Conservation (phyloP, 2,329 filamentous ascomycete genomes). For the Nigrospora sphaerica region DNA sequence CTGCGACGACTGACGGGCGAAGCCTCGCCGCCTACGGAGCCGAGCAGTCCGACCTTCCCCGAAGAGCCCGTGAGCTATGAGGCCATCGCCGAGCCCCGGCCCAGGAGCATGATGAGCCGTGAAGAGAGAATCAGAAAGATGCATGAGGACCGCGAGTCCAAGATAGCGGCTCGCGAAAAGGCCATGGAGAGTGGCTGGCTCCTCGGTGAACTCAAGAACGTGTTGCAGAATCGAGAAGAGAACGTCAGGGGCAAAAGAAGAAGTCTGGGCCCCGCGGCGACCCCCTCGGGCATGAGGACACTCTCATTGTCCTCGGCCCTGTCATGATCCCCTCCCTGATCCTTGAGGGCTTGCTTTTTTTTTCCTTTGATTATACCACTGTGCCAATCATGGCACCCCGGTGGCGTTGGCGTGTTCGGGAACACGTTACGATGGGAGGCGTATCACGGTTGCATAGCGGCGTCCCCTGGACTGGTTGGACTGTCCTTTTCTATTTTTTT, state of each 20-base stretch:
- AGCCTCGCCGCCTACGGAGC: slow-evolving; percentile 36
- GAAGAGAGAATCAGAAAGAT: slow-evolving; percentile 86
- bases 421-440: too few species aligned
- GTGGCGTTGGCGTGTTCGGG: too few species aligned
- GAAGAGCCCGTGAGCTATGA: slow-evolving; percentile 96
- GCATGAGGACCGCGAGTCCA: slow-evolving; percentile 75
- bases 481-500: not conserved
- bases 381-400: not conserved
- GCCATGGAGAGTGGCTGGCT: slow-evolving; percentile 80
- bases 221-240: slow-evolving; percentile 50
- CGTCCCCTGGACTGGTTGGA: not conserved
- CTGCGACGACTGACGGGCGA: slow-evolving; percentile 75
- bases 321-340: not conserved
- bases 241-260: not conserved
- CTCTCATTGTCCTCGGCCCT: not conserved
- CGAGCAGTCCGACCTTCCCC: slow-evolving; percentile 26
- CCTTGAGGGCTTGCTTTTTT: not conserved
- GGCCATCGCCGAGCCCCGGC: slow-evolving; percentile 70
- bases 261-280: not conserved
- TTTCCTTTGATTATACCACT: not conserved
- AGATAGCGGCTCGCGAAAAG: slow-evolving; percentile 65
- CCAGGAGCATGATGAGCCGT: slow-evolving; percentile 65
- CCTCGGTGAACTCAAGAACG: slow-evolving; percentile 85
- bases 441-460: too few species aligned
- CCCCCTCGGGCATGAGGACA: not conserved